Conservation (phyloP, 2,329 filamentous ascomycete species). For the Aspergillus uvarum region DNA sequence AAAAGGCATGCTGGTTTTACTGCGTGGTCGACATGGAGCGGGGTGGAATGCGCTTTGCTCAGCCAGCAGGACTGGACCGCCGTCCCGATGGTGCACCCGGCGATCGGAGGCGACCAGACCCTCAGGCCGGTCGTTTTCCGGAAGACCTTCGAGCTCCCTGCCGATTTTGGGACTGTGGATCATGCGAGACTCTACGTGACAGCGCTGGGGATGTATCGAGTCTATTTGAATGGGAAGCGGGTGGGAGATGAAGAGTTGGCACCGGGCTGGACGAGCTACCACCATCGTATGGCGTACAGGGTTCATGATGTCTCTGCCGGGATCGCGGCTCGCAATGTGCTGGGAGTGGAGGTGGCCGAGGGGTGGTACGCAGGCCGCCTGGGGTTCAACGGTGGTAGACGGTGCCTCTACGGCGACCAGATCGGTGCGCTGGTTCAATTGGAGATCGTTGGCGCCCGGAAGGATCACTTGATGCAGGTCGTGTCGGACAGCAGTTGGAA, state of each 20-base stretch:
- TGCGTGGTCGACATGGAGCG: background rate
- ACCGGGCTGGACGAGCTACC: slow-evolving; percentile 52
- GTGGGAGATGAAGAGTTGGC: slow-evolving; percentile 48
- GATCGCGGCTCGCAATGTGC: slow-evolving; percentile 40
- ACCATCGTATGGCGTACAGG: slow-evolving; percentile 51
- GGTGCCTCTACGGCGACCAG: slow-evolving; percentile 23
- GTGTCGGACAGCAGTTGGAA: slow-evolving; percentile 12
- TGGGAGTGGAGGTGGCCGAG: slow-evolving; percentile 47
- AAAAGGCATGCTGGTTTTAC: background rate
- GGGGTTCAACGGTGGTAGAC: slow-evolving; percentile 17
- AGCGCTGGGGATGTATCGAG: slow-evolving; percentile 48
- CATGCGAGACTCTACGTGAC: slow-evolving; percentile 48
- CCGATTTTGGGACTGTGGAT: background rate
- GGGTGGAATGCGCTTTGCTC: background rate
- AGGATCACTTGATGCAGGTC: slow-evolving; percentile 9
- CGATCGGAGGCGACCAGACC: background rate
- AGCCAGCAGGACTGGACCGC: background rate
- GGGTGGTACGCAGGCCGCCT: slow-evolving; percentile 49
- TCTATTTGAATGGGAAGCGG: slow-evolving; percentile 48
- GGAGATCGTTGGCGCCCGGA: slow-evolving; percentile 5
- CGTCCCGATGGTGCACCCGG: background rate
- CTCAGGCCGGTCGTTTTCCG: background rate
- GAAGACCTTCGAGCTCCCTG: background rate
- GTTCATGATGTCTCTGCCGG: slow-evolving; percentile 52
- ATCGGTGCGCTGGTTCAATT: slow-evolving; percentile 14